Evolutionary conservation across 495 filamentous ascomycete species (phyloP).

Genomic region (Staphylotrichum tortipilum): DNA sequence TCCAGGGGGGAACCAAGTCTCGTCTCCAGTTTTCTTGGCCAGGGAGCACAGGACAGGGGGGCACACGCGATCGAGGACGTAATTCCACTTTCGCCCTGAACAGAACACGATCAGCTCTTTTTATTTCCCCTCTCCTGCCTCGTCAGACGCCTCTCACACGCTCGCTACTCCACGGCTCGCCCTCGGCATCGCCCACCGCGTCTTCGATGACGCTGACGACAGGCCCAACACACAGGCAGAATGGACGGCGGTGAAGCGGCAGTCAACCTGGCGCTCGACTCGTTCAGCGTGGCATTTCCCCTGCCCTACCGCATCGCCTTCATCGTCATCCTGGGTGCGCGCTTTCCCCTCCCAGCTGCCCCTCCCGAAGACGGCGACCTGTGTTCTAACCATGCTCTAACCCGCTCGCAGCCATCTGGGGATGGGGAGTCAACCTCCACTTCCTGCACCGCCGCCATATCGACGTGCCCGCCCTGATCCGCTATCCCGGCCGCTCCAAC

Average conservation of each 20-base stretch:
- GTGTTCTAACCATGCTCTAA: background rate
- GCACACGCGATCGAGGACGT: background rate
- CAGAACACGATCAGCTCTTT: background rate
- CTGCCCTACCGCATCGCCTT: conserved; percentile 75
- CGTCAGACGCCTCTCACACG: too few relatives aligned
- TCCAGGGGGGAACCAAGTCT: too few relatives aligned
- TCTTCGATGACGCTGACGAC: conserved; percentile 18
- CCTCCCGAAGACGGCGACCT: too few relatives aligned
- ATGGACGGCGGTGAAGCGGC: conserved; percentile 77
- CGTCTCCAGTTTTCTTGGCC: conserved; percentile 7
- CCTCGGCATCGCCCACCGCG: background rate
- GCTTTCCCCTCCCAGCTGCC: background rate
- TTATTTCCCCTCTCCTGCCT: background rate
- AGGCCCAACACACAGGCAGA: conserved; percentile 30
- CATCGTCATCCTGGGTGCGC: conserved; percentile 67
- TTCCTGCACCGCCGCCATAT: conserved; percentile 66
- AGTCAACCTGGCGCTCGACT: conserved; percentile 72
- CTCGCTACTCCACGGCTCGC: background rate
- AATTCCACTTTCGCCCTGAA: background rate
- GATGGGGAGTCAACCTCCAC: conserved; percentile 81
- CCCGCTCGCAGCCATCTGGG: conserved; percentile 67
- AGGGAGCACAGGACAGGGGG: conserved; percentile 12
- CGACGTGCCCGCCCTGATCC: conserved; percentile 70
- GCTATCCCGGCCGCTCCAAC: conserved; percentile 62
- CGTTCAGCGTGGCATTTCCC: conserved; percentile 76